phyloP scores from a whole-genome alignment of 768 basidiomycete genomes.

The Boletus vinaceobasis region DNA sequence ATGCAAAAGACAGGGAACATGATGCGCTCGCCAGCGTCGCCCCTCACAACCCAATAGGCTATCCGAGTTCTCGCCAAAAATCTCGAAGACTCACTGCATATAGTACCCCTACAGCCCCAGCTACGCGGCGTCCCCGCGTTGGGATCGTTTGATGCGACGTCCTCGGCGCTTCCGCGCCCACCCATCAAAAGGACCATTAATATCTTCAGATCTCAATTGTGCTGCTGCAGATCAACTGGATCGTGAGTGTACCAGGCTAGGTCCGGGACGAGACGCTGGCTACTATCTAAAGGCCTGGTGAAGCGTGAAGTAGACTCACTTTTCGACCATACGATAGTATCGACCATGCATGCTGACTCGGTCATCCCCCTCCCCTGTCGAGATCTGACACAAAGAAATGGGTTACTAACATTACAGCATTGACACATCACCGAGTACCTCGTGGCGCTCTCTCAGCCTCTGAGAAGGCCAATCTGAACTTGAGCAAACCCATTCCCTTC shows the following conservation, averaged over 20 bases:
- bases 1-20: neutral
- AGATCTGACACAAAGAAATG: neutral
- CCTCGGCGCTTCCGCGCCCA: slow-evolving; percentile 9
- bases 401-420: neutral
- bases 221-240: neutral
- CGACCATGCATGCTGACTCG: neutral
- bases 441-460: slow-evolving; percentile 3
- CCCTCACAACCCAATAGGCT: neutral
- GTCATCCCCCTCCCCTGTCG: neutral
- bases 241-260: neutral
- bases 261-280: neutral
- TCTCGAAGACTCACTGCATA: neutral
- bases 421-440: neutral
- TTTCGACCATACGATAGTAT: neutral
- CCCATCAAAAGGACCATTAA: slow-evolving; percentile 1
- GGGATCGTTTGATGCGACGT: slow-evolving; percentile 12
- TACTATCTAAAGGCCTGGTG: neutral
- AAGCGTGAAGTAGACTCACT: neutral
- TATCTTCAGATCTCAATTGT: slow-evolving; percentile 4
- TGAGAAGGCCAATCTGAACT: neutral
- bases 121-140: neutral
- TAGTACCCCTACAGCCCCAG: neutral
- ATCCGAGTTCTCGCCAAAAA: neutral
- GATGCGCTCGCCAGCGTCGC: neutral
- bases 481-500: neutral